These are phyloP conservation scores for Phialophora verrucosa DNA, from an alignment of 2,329 filamentous ascomycete genomes.

Conservation along the genomic window DNA sequence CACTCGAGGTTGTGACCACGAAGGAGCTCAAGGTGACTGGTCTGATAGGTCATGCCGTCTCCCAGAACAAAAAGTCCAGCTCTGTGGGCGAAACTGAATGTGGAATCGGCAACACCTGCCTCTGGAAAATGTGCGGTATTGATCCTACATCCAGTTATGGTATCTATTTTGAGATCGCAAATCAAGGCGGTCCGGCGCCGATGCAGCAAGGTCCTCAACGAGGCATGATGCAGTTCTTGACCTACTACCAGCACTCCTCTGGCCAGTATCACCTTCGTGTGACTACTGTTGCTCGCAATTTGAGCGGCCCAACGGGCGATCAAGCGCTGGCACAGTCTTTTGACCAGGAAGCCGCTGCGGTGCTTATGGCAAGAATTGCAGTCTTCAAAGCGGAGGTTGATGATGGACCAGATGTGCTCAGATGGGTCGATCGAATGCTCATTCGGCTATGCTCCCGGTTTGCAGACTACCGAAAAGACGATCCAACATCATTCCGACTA, in stretches of 20 bases:
- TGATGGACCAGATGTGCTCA: constrained; percentile 94
- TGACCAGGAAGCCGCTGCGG: constrained; percentile 95
- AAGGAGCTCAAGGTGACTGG: constrained; percentile 99
- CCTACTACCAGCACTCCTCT: constrained; percentile 97
- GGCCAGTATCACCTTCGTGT: constrained; percentile 96
- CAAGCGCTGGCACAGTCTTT: constrained; percentile 96
- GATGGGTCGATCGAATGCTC: constrained; percentile 98
- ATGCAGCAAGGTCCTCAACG: constrained; percentile 88
- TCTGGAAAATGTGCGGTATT: constrained; percentile 99
- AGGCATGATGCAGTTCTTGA: constrained; percentile 97
- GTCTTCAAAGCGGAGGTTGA: constrained; percentile 99
- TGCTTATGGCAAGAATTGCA: constrained; percentile 98
- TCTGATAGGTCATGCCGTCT: constrained; percentile 94
- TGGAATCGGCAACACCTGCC: constrained; percentile 97
- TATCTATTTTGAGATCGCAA: constrained; percentile 96
- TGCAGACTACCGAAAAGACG: constrained; percentile 97
- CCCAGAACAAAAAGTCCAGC: constrained; percentile 95
- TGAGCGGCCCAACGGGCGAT: constrained; percentile 92
- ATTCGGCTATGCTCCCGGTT: constrained; percentile 96
- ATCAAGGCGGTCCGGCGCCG: constrained; percentile 82
- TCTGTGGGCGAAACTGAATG: constrained; percentile 98
- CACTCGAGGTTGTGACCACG: constrained; percentile 92
- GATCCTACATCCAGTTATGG: constrained; percentile 93
- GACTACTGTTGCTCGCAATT: constrained; percentile 86
- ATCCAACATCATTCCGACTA: constrained; percentile 92